Base-by-base conservation (phyloP, 2,329 filamentous ascomycete species). In the Macrophomina phaseolina region DNA sequence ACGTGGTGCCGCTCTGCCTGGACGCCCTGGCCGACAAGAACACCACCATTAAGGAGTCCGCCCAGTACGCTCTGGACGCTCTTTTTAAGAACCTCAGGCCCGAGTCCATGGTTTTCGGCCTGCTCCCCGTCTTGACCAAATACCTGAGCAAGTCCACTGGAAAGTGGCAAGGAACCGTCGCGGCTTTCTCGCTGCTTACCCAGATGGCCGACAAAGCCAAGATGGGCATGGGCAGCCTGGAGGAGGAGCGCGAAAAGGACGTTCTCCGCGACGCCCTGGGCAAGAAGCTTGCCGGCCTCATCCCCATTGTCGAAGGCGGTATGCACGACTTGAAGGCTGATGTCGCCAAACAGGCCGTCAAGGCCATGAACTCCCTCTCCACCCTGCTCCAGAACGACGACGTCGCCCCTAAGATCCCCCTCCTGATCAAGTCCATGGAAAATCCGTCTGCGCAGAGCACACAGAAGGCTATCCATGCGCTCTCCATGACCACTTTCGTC, bases 401-500 rank as follows among this genome's bases (percentile, higher is more conserved):
- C 79, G 94, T 99, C 65, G 90, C 91, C 30, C 94, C 94, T 55
- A 89, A 93, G 74, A 94, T 99, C 74, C 93, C 94, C 6, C 88
- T 98, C 3, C 86, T 99, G 58, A 90, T 99, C 79, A 93, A 96
- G 77, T 92, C 93, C 58, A 97, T 99, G 90, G 92, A 97, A 78
- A 90, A 97, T 73, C 95, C 95, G 5, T 97, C 93, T 11, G 85
- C 91, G 14, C 89, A 96, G 79, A 93, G 91, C 34, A 86, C 96
- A 66, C 92, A 97, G 78, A 97, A 97, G 84, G 94, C 95, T 38
- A 98, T 99, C 71, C 95, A 97, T 76, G 95, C 94, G 53, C 85
- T 99, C 53, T 97, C 94, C 4, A 93, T 97, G 82, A 99, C 95
- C 11, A 99, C 95, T n/a, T 99, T 99, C 73, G 95, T 99, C 64